Conservation (phyloP, 129 eudicot species). For the Daucus carota region DNA sequence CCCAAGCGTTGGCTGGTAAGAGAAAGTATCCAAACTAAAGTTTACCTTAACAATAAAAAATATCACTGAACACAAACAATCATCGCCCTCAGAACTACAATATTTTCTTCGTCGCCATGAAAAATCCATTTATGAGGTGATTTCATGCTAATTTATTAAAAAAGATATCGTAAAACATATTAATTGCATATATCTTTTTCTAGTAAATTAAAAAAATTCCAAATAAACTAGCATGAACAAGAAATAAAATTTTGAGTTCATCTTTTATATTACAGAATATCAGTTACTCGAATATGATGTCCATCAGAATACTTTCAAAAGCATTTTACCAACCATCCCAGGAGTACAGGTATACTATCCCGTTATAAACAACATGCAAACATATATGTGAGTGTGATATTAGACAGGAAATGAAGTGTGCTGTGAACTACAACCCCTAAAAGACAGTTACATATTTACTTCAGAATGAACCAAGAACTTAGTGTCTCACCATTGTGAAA, state of each 20-base stretch:
- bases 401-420: not conserved
- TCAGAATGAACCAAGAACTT: not conserved
- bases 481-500: slow-evolving; percentile 78
- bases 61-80: not conserved
- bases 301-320: not conserved
- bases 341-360: not conserved
- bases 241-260: not conserved
- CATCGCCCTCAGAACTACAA: not conserved
- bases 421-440: not conserved
- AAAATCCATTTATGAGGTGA: not conserved
- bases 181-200: not conserved
- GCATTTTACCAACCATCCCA: not conserved
- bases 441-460: not conserved
- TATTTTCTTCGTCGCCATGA: not conserved
- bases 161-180: not conserved
- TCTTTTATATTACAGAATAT: not conserved
- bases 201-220: not conserved
- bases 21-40: not conserved
- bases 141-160: not conserved
- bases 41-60: not conserved
- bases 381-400: not conserved
- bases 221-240: not conserved
- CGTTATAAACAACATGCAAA: not conserved
- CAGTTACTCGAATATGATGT: not conserved
- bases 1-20: slow-evolving; percentile 95